phyloP scores from a whole-genome alignment of 2,329 filamentous ascomycete genomes.

The Colletotrichum sp. region DNA sequence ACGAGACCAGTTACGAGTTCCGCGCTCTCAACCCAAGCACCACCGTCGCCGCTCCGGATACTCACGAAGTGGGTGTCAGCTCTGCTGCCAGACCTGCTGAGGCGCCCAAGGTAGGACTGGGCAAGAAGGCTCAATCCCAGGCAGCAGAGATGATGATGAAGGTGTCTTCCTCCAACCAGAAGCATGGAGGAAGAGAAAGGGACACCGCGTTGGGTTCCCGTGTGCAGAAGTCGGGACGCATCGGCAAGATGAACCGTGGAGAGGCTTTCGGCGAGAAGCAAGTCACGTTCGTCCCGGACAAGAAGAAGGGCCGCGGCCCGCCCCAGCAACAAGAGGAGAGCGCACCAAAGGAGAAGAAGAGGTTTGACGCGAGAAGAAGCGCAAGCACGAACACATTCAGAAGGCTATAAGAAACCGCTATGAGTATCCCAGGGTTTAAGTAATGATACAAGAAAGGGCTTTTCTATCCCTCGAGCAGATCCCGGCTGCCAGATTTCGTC shows the following conservation, averaged over 20 bases:
- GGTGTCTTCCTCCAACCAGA: constrained; percentile 72
- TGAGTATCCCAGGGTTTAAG: constrained; percentile 24
- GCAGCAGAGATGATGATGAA: constrained; percentile 61
- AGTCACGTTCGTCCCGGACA: constrained; percentile 75
- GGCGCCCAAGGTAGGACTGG: constrained; percentile 9
- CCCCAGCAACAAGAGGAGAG: constrained; percentile 27
- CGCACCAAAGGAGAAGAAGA: constrained; percentile 34
- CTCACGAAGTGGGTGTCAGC: constrained; percentile 18
- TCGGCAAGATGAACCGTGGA: constrained; percentile 46
- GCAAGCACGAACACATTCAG: constrained; percentile 80
- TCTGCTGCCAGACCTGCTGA: constrained; percentile 1
- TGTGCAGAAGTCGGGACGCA: constrained; percentile 52
- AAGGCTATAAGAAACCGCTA: constrained; percentile 53
- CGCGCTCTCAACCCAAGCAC: constrained; percentile 89
- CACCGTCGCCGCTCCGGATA: constrained; percentile 21
- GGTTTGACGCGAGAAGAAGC: constrained; percentile 62
- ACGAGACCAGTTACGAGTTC: constrained; percentile 89
- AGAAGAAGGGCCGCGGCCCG: constrained; percentile 41
- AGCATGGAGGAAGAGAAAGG: constrained; percentile 54
- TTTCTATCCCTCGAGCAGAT: constrained; percentile 7
- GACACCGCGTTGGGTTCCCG: constrained; percentile 64
- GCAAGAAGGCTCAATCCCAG: constrained; percentile 2
- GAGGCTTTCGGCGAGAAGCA: constrained; percentile 68
- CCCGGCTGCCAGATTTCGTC: neutral
- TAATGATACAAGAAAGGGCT: constrained; percentile 15